Evolutionary conservation across 495 filamentous ascomycete species (phyloP).

Genomic region (Xanthoparmelia taractica): DNA sequence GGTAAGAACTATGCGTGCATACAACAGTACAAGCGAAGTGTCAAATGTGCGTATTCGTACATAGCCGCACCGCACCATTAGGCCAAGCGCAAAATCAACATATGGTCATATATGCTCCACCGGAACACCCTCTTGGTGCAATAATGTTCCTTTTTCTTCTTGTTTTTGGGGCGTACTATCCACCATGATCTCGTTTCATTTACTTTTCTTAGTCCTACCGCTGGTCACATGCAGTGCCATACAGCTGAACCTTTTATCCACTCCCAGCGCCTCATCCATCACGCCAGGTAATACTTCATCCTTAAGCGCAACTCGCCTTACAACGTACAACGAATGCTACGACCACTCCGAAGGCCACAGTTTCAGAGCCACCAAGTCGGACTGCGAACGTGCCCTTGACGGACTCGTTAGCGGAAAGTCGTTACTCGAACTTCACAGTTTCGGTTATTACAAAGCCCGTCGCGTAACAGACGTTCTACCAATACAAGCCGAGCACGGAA

Average conservation of each 20-base stretch:
- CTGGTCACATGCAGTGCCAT: neutral
- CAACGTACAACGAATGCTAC: neutral
- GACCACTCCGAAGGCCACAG: neutral
- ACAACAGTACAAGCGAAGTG: neutral
- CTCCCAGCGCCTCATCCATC: neutral
- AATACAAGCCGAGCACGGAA: neutral
- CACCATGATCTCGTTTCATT: neutral
- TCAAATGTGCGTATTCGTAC: neutral
- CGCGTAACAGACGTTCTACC: neutral
- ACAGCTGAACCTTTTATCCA: neutral
- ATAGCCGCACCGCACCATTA: neutral
- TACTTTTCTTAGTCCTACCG: neutral
- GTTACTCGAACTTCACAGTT: neutral
- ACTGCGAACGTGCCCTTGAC: constrained; percentile 1
- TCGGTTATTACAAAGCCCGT: neutral
- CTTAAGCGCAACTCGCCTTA: neutral
- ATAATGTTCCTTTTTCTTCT: too few relatives aligned
- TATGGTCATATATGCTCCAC: neutral
- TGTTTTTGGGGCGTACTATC: neutral
- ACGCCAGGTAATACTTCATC: neutral
- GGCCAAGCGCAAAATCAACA: neutral
- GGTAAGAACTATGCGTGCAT: neutral
- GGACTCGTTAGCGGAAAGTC: neutral
- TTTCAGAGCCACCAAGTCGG: neutral
- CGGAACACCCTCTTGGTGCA: neutral